Base-by-base conservation (phyloP, 805 yeast genomes). In the Scheffersomyces coipomensis region DNA sequence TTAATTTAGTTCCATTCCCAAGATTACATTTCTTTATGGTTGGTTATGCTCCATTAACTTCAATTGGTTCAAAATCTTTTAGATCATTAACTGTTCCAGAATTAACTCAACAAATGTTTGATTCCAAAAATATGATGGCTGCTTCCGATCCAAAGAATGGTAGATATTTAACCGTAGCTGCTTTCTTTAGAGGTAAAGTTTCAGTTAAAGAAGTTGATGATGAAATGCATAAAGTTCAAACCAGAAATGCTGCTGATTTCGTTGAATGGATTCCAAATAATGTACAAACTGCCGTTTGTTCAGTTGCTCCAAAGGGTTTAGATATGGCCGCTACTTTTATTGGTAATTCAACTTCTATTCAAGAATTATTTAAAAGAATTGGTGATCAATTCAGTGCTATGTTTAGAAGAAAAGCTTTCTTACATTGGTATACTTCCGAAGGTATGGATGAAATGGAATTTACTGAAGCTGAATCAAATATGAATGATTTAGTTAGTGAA, bases 231-330 rank as follows among this genome's bases (percentile, higher is more conserved):
- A 81, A 80, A 62, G 86, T 86, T 46, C 93, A 88, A 70, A 79
- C 83, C 46, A 83, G 85, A 68, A 85, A 88, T 67, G 75, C 88
- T 18, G 79, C 83, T 43, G 82, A 85, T 64, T 89, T 89, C 56
- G 97, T 89, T 38, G 96, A 88, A 65, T 89, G 96, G 96, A 89
- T 89, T 68, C 96, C 97, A 55, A 87, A 87, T 66, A 89, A 89
- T 59, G 95, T 89, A 49, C 96, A 89, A 73, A 85, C 96, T 26
- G 89, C 97, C 35, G 88, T 89, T 41, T 89, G 97, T 68, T 81
- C 90, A 17, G 93, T 88, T 44, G 86, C 97, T 27, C 96, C 96
- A 53, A 79, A 76, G 64, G 91, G 76, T 55, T 73, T 84, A 53
- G 90, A 85, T 58, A 87, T 86, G 87, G 72, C 95, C 42, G 97